These are phyloP conservation scores for Calonectria fujianensis DNA, from an alignment of 2,329 filamentous ascomycete species.

Conservation along the genomic window DNA sequence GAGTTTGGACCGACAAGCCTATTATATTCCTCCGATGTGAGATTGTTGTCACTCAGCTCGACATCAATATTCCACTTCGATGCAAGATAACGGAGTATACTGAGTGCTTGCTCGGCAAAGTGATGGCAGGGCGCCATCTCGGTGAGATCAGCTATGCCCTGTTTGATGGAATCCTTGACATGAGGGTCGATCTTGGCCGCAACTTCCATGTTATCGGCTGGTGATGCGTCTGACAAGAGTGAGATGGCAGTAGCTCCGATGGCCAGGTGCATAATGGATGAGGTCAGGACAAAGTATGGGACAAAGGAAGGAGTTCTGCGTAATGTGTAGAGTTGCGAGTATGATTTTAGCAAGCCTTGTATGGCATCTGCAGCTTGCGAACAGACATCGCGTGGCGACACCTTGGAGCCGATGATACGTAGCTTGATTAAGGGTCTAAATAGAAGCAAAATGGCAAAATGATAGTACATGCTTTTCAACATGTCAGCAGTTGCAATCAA, in stretches of 20 bases:
- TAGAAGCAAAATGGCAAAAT: slow-evolving; percentile 82
- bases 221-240: slow-evolving; percentile 46
- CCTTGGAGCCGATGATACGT: slow-evolving; percentile 76
- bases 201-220: slow-evolving; percentile 57
- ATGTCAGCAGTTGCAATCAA: slow-evolving; percentile 26
- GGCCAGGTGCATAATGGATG: slow-evolving; percentile 76
- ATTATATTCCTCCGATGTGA: slow-evolving; percentile 61
- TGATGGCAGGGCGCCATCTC: slow-evolving; percentile 78
- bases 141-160: slow-evolving; percentile 74
- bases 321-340: slow-evolving; percentile 75
- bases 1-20: slow-evolving; percentile 68
- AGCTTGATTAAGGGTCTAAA: slow-evolving; percentile 83
- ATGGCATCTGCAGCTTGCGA: slow-evolving; percentile 77
- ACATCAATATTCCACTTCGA: slow-evolving; percentile 76
- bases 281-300: slow-evolving; percentile 77
- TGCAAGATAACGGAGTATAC: slow-evolving; percentile 75
- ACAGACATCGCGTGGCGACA: slow-evolving; percentile 80
- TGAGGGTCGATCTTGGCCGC: slow-evolving; percentile 61
- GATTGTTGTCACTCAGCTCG: slow-evolving; percentile 61
- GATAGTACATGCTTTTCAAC: slow-evolving; percentile 79
- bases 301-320: slow-evolving; percentile 77
- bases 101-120: slow-evolving; percentile 76
- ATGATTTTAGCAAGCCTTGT: slow-evolving; percentile 73
- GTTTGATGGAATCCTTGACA: slow-evolving; percentile 68
- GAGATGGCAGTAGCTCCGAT: slow-evolving; percentile 64